Conservation (phyloP, 768 basidiomycete genomes). For the Trametes cinnabarina region DNA sequence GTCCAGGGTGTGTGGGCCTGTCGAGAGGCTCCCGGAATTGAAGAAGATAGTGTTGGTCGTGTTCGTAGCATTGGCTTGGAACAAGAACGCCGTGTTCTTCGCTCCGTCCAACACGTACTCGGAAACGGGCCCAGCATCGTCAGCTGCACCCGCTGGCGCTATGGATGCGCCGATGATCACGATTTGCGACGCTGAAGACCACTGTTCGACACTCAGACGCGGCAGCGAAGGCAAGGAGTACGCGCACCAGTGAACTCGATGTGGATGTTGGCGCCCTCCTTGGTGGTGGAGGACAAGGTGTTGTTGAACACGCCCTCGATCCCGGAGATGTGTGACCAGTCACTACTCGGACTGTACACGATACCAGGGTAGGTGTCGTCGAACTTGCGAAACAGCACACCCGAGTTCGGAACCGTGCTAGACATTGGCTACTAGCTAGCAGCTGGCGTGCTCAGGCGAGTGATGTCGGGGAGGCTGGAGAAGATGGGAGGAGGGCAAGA, state of each 20-base stretch:
- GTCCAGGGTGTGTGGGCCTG: constrained; percentile 20
- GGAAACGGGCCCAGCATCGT: constrained; percentile 9
- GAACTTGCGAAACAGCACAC: constrained; percentile 4
- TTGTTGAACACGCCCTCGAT: constrained; percentile 1
- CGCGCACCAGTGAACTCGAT: constrained; percentile 9
- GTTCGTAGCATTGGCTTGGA: constrained; percentile 1
- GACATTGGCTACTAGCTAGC: constrained; percentile 1
- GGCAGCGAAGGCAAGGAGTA: not conserved
- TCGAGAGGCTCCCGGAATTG: constrained; percentile 12
- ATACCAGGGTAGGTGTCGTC: constrained; percentile 13
- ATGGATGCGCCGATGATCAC: constrained; percentile 20
- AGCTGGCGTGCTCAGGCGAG: not conserved
- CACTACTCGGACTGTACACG: constrained; percentile 2
- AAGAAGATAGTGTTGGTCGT: constrained; percentile 14
- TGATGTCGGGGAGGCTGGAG: not conserved
- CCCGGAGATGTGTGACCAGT: constrained; percentile 3
- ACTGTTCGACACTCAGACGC: not conserved
- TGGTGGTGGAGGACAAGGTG: constrained; percentile 1
- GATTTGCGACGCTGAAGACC: constrained; percentile 16
- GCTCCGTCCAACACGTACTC: constrained; percentile 16
- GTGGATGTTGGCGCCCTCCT: not conserved
- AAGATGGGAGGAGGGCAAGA: not conserved
- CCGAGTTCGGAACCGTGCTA: not conserved
- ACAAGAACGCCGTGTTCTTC: constrained; percentile 12
- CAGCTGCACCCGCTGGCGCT: not conserved